These are phyloP conservation scores for Suhomyces wounanorum DNA, from an alignment of 1,139 yeast species.

Conservation along the genomic window DNA sequence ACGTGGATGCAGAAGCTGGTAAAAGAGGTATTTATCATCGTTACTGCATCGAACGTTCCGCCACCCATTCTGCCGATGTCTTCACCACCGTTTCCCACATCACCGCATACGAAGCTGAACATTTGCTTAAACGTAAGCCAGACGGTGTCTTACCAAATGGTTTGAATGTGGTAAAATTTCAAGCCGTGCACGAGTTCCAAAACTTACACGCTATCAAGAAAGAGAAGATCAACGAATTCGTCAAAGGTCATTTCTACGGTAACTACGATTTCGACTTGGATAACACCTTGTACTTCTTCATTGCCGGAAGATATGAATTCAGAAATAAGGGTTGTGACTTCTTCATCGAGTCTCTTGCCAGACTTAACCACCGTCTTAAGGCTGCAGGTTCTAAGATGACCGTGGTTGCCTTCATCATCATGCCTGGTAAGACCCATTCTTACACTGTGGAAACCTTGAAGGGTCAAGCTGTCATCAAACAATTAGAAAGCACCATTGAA, in stretches of 20 bases:
- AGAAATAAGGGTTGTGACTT: slow-evolving; percentile 97
- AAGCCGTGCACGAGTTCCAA: slow-evolving; percentile 97
- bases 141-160: slow-evolving; percentile 98
- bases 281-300: slow-evolving; percentile 90
- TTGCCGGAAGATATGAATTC: slow-evolving; percentile 96
- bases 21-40: slow-evolving; percentile 96
- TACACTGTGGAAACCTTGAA: slow-evolving; percentile 94
- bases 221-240: slow-evolving; percentile 90
- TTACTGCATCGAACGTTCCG: slow-evolving; percentile 94
- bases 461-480: slow-evolving; percentile 95
- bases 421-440: slow-evolving; percentile 95
- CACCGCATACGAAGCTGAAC: slow-evolving; percentile 94
- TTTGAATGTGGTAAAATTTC: slow-evolving; percentile 90
- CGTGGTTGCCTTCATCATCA: slow-evolving; percentile 95
- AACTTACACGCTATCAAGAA: slow-evolving; percentile 90
- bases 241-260: slow-evolving; percentile 96
- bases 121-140: slow-evolving; percentile 89
- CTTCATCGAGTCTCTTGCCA: slow-evolving; percentile 88
- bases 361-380: slow-evolving; percentile 86
- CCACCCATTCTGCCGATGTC: slow-evolving; percentile 95
- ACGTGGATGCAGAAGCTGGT: slow-evolving; percentile 97
- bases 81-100: slow-evolving; percentile 97
- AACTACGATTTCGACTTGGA: slow-evolving; percentile 93
- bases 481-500: slow-evolving; percentile 83
- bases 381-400: slow-evolving; percentile 83